Evolutionary conservation across 2,329 filamentous ascomycete genomes (phyloP).

Genomic region (Neurospora sp.): DNA sequence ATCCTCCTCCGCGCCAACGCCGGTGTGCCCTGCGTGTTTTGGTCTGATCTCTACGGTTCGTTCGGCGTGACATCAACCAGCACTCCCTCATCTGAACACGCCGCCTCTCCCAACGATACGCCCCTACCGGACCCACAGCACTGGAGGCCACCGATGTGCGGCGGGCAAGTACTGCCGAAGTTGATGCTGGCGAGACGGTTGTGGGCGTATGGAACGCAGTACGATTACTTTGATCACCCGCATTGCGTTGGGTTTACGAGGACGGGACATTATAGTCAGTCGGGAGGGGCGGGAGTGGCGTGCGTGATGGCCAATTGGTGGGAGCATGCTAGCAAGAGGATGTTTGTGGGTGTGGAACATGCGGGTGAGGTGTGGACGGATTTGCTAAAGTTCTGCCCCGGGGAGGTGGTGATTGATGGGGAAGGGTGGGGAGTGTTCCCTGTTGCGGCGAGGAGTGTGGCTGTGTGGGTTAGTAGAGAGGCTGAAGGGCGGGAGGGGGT

Average conservation of each 20-base stretch:
- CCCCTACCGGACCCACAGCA: slow-evolving; percentile 26
- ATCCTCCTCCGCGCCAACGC: slow-evolving; percentile 50
- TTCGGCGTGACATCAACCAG: slow-evolving; percentile 29
- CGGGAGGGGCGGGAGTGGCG: slow-evolving; percentile 42
- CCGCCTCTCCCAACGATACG: not conserved
- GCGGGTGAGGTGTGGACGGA: slow-evolving; percentile 55
- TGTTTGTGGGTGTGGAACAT: slow-evolving; percentile 52
- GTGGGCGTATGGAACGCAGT: slow-evolving; percentile 56
- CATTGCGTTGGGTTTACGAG: slow-evolving; percentile 51
- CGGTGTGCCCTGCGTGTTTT: slow-evolving; percentile 60
- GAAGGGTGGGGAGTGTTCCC: slow-evolving; percentile 50
- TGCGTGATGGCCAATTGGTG: slow-evolving; percentile 46
- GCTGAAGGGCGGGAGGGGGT: slow-evolving; percentile 37
- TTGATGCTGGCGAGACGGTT: slow-evolving; percentile 53
- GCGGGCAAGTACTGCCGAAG: slow-evolving; percentile 40
- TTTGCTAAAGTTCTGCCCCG: slow-evolving; percentile 43
- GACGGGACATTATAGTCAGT: slow-evolving; percentile 37
- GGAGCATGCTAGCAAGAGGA: slow-evolving; percentile 39
- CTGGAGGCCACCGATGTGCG: slow-evolving; percentile 34
- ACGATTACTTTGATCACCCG: slow-evolving; percentile 49
- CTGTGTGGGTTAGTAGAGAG: slow-evolving; percentile 48
- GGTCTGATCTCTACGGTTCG: slow-evolving; percentile 59
- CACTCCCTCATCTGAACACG: not conserved
- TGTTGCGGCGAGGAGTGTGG: slow-evolving; percentile 42
- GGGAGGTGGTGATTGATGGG: slow-evolving; percentile 46